Base-by-base conservation (phyloP, 306 rosid genomes). In the Inga laurina region DNA sequence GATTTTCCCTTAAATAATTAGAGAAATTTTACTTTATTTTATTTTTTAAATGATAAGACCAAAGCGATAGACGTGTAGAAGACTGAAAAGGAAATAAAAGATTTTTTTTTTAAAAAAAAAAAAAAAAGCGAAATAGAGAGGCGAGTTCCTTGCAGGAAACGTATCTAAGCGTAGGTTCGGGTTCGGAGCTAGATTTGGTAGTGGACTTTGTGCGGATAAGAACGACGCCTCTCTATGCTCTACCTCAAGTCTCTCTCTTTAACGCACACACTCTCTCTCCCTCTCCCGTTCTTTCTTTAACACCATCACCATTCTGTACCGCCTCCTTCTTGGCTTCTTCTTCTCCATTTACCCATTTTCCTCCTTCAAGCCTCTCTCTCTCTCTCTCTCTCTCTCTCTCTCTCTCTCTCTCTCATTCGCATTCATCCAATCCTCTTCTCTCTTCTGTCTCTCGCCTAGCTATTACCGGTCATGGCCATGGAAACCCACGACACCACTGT, bases 151-250 rank as follows among this genome's bases (percentile, higher is more conserved):
- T 92, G 88, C 83, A 24, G 82, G 88, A 75, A 88, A 92, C 94
- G 97, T 91, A 92, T 89, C 86, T 88, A 11, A 13, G 6, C 19
- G 3, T 19, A n/a, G 91, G 37, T 79, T 87, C 15, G 79, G 93
- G 88, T 89, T 82, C 72, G 93, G 93, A 82, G 51, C 81, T 86
- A 83, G 93, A 83, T 59, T 87, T 77, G 94, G 92, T 14, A 79
- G 92, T 79, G 69, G 97, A 94, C 97, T 92, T 94, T 79, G 87
- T 82, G 86, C 62, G 92, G 98, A 97, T 97, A 97, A 97, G 98
- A 89, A 94, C 97, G 95, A 86, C 89, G 86, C 72, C 52, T 27
- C 74, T 18, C 69, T 4, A 62, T 76, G 43, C 73, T 67, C 54
- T 13, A 8, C 4, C 35, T 10, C 24, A 9, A 45, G 24, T 71